Evolutionary conservation across 1,284 basidiomycete genomes (phyloP), one percentile per base, ranked within the genome.

Genomic region (Athelia sp.): DNA sequence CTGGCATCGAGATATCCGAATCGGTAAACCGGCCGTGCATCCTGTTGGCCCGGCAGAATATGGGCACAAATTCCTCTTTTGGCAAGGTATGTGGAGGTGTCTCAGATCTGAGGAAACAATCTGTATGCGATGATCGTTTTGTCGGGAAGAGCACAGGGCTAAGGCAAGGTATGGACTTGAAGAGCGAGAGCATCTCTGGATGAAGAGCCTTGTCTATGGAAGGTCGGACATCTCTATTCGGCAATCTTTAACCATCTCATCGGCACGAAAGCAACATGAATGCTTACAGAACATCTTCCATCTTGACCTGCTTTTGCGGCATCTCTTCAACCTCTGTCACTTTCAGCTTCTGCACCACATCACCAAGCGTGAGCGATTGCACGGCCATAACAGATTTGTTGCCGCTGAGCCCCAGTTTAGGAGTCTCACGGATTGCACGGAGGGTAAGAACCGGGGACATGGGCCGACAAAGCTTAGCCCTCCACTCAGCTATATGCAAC

Each of bases 1-100:
- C 15, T 6, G 36, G 36, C n/a, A 8, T 40, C 4, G n/a, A 40
- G 36, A n/a, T 40, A 9, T 40, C n/a, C 9, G 15, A 21, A n/a
- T 40, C 36, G n/a, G n/a, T n/a, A n/a, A n/a, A n/a, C n/a, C n/a
- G n/a, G n/a, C n/a, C n/a, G n/a, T n/a, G n/a, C n/a, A n/a, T n/a
- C n/a, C n/a, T n/a, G n/a, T n/a, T n/a, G n/a, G n/a, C n/a, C n/a
- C 75, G 66, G 15, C 81, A 58, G 50, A 84, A 84, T 3, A 82
- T 60, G 0, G 76, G 75, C 2, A 70, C 68, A 21, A 69, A 69
- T 4, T 59, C 56, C 14, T 62, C 55, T 24, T 62, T 60, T 42
- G 58, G 58, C 19, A 58, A 36, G 3, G 63, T 62, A 9, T 65
- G 56, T 22, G 70, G 67, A 26, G 68, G 67, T 6, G 66, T 65